Base-by-base conservation (phyloP, 2,329 filamentous ascomycete genomes). In the Ophiocordyceps sinensis region DNA sequence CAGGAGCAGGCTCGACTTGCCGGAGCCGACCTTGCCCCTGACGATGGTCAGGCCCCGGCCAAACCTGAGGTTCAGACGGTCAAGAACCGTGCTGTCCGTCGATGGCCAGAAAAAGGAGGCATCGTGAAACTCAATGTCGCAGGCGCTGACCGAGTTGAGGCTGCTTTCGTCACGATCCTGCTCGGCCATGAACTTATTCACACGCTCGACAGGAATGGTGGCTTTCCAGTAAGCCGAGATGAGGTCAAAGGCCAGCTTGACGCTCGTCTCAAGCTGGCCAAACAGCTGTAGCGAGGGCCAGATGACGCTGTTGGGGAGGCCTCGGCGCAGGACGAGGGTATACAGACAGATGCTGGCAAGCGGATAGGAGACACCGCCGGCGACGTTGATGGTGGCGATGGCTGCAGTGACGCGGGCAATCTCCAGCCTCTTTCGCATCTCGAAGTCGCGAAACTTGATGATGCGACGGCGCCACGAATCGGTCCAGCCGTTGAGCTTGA, bases 281-380 rank as follows among this genome's bases (percentile, higher is more conserved):
- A 94, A 94, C 0, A 94, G 67, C 45, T 88, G 80, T 2, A 94
- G 66, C 0, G 87, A 86, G 0, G 87, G 87, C 57, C 94, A 94
- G 10, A 87, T 87, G 23, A 94, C 70, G 45, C 94, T 83, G 30
- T 94, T 77, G 0, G 78, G 77, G 9, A 94, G 61, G 0, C 77
- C 72, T 38, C 75, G 68, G 0, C 76, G 74, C 5, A 82, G 77
- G 32, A 88, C 57, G 11, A 81, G 69, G 0, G 86, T 91, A 56
- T 86, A 94, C 1, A 85, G 79, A 49, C 79, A 85, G 50, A 94
- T 87, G 1, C 82, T 84, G 2, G 82, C 77, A 0, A 91, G 79
- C 0, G 86, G 86, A 48, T 94, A 87, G 4, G 86, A 60, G 0
- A 79, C 78, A 26, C 80, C 82, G 0, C 82, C 78, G 26, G 85